Base-by-base conservation (phyloP, 768 basidiomycete genomes). In the Pulveroboletus ravenelii region DNA sequence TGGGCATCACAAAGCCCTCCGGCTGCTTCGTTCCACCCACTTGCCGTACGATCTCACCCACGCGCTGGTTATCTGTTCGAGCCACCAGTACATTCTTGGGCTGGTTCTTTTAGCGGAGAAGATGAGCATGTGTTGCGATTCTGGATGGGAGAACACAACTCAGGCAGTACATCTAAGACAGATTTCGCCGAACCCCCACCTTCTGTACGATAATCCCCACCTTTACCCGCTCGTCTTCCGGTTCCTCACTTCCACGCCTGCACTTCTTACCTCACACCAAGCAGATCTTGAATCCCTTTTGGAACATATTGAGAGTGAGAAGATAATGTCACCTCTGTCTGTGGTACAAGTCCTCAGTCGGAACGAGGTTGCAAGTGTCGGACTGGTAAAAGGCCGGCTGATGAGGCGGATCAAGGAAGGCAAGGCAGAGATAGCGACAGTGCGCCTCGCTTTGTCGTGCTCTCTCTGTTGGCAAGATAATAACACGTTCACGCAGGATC, bases 1-100 rank as follows among this genome's bases (percentile, higher is more conserved):
- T 18, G 52, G 58, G 3, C 62, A 58, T 12, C 54, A 78, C 35
- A 95, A 93, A 63, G 92, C 93, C 1, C 65, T 93, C 50, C 77
- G 76, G 5, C 68, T 98, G 2, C 75, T 98, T 12, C 70, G 75
- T 45, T 83, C 81, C 57, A 66, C 73, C 1, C 65, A 65, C 18
- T 69, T 85, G 7, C 91, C 91, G 0, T 93, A 90, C 62, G 95
- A 99, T 60, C 76, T 81, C 4, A 93, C 82, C 36, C 95, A 97
- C 63, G 96, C 94, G 3, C 74, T 98, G n/a, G 88, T 99, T 35
- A 77, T 99, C 2, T 98, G 95, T 70, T 92, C 93, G 6, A 90
- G 84, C 25, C 78, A 81, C 35, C 76, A 73, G 12, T 96, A 93
- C 60, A 93, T 85, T 1, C 79, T 80, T 0, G 96, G 96, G 1